Evolutionary conservation across 768 basidiomycete species (phyloP), one percentile per base, ranked within the genome.

Genomic region (Pulveroboletus sp.): DNA sequence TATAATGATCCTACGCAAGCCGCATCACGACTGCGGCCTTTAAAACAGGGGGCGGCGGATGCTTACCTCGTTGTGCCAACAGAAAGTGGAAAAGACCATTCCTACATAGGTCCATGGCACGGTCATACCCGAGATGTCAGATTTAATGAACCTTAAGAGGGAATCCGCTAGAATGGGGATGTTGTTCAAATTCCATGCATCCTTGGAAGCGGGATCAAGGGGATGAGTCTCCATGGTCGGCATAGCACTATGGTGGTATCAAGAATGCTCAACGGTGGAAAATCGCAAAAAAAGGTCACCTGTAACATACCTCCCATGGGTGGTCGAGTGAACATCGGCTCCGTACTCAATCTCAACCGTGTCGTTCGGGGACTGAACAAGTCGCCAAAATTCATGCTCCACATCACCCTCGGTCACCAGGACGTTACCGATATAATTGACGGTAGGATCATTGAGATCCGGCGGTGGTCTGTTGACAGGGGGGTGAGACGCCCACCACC

Each of bases 91-190:
- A 67, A 99, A 99, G 15, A 93, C 77, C 95, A 98, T 98, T 41
- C 96, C 96, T 54, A 98, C 92, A 67, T 99, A 99, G 33, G 91
- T 96, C 94, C 93, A 97, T 10, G 94, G 94, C 9, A 97, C 92
- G 2, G 95, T 98, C 95, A 99, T 99, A 13, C 96, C 96, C 46
- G 94, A 97, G 48, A 99, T 96, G 67, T 98, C 94, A 5, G 93
- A 94, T 71, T 97, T 96, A 73, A 99, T 96, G 69, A 86, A 99
- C 11, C 96, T 89, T 31, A 99, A 78, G 10, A 99, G 80, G 27
- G 95, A 98, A 51, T 95, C 91, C 1, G 86, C 78, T 10, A 95
- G 72, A 55, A 98, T 96, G 5, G 96, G 93, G 37, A 96, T 89
- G 62, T 97, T 98, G 71, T 97, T 97, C 59, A 99, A 71, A 66